Percentiles rank a stretch among this genome's conserved stretches.
Evolutionary conservation across 176 grass and related monocot species (phyloP).

Genomic region (Aegilops bicornis): DNA sequence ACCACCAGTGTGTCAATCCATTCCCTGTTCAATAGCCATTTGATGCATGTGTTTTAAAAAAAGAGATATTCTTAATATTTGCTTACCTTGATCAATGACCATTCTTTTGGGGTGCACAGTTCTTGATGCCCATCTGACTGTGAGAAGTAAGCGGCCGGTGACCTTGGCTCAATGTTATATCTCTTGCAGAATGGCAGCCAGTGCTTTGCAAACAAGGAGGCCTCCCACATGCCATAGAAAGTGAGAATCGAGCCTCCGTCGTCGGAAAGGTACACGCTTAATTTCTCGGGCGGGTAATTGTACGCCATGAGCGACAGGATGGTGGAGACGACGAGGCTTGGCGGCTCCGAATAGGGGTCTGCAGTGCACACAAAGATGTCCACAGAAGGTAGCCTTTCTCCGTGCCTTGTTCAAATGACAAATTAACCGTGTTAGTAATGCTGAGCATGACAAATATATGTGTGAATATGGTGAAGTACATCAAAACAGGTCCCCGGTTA

Average conservation of each 20-base stretch:
- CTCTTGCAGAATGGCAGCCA: conserved; percentile 79
- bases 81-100: conserved; percentile 45
- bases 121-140: conserved; percentile 22
- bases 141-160: conserved; percentile 58
- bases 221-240: conserved; percentile 72
- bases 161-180: conserved; percentile 61
- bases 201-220: conserved; percentile 48
- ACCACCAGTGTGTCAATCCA: not conserved
- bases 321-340: conserved; percentile 62
- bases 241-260: conserved; percentile 68
- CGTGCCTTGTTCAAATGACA: conserved; percentile 36
- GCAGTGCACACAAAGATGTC: conserved; percentile 84
- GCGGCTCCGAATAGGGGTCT: conserved; percentile 53
- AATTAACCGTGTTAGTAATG: not conserved
- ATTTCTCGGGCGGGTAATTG: conserved; percentile 55
- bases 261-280: conserved; percentile 75
- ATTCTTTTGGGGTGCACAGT: conserved; percentile 28
- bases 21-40: not conserved
- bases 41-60: not conserved
- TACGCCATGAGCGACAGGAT: conserved; percentile 74
- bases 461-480: not conserved
- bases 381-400: conserved; percentile 47
- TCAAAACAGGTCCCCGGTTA: not conserved
- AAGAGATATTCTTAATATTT: not conserved
- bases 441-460: not conserved